Conservation (phyloP, 2,329 filamentous ascomycete species). For the Penicillium sp. region DNA sequence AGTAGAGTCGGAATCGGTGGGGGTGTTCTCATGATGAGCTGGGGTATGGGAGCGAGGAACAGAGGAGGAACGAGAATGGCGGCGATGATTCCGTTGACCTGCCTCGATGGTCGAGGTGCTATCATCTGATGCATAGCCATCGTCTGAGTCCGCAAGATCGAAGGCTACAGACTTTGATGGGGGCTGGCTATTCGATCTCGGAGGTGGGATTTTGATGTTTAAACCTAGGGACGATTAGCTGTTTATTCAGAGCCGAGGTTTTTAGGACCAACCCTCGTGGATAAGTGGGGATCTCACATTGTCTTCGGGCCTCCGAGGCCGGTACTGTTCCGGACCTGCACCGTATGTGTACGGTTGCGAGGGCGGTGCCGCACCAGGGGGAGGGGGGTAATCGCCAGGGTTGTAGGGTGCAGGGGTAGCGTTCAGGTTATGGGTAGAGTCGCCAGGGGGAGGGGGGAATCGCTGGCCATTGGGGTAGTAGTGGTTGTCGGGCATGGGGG, state of each 20-base stretch:
- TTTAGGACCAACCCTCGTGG: constrained; percentile 47
- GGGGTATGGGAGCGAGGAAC: constrained; percentile 8
- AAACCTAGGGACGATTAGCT: constrained; percentile 15
- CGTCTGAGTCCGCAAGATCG: constrained; percentile 25
- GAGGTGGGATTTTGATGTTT: constrained; percentile 18
- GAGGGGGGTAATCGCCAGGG: constrained; percentile 46
- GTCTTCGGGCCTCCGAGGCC: constrained; percentile 46
- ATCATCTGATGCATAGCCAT: constrained; percentile 48
- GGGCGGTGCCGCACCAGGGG: constrained; percentile 40
- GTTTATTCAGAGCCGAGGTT: constrained; percentile 10
- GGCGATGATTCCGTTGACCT: constrained; percentile 14
- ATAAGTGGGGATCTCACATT: constrained; percentile 51
- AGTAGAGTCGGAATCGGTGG: constrained; percentile 45
- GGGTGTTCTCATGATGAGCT: constrained; percentile 1
- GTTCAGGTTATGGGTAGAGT: constrained; percentile 26
- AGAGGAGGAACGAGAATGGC: constrained; percentile 28
- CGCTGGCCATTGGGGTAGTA: constrained; percentile 45
- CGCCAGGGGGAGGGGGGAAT: constrained; percentile 47
- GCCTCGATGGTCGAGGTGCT: constrained; percentile 39
- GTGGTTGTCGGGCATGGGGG: constrained; percentile 26
- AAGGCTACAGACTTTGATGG: constrained; percentile 39
- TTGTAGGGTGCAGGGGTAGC: constrained; percentile 35
- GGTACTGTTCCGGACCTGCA: constrained; percentile 42
- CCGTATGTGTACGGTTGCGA: constrained; percentile 43
- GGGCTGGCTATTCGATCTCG: constrained; percentile 26